Evolutionary conservation across 495 filamentous ascomycete species (phyloP), one percentile per base, ranked within the genome.

Genomic region (Aspergillus asperescens): DNA sequence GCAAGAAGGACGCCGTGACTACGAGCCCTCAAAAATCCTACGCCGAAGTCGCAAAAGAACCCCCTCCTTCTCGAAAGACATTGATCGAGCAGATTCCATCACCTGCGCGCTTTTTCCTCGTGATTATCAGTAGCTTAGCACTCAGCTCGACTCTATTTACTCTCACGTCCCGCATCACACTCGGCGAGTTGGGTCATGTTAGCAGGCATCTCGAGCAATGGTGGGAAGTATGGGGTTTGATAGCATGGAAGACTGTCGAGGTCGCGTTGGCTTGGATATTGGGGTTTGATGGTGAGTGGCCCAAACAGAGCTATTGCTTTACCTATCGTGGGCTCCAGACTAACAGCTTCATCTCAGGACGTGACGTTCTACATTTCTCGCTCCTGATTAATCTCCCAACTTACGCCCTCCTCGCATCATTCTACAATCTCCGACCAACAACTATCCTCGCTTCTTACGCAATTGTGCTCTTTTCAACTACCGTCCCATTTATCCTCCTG

Each of bases 331-430:
- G 9, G 37, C 23, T 32, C 4, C n/a, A n/a, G 16, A 20, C 43
- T 46, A 7, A 46, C 27, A 28, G n/a, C 16, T 15, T 16, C 7
- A 3, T 3, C 7, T 5, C 51, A 86, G 82, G 80, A 60, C 77
- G 84, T 60, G 90, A 94, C 71, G 68, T 88, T 50, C 77, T 78
- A 24, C 74, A 81, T 16, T 75, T 90, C 60, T 79, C 81, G 20
- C 68, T 87, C 48, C 69, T 95, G 5, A 81, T 85, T 20, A 82
- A 87, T 65, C 75, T 84, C 9, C 90, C 90, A 27, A 79, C 77
- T 44, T 78, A 82, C 56, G 82, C 81, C 54, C 82, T 96, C 39
- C 72, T 90, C 28, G 72, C 71, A 22, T 80, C 78, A 57, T 94
- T 91, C 76, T 95, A 92, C 75, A 62, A 69, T 13, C 72, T 90